Conservation (phyloP, 2,329 filamentous ascomycete genomes). For the Ophiostoma sp. region DNA sequence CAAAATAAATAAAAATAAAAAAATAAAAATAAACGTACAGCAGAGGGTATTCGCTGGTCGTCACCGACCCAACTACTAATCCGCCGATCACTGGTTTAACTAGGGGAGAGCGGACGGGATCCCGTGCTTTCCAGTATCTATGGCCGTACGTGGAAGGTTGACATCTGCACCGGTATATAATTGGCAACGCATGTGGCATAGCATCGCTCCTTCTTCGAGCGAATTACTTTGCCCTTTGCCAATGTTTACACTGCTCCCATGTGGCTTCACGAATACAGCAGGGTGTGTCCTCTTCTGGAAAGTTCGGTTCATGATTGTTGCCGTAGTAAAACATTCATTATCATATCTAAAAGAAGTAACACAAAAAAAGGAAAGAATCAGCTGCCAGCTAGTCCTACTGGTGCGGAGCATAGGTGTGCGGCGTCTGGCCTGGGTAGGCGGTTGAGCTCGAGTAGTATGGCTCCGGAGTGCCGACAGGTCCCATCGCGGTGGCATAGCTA, state of each 20-base stretch:
- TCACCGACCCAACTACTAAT: conserved; percentile 1
- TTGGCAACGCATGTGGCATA: not conserved
- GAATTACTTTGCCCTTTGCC: too few relatives aligned
- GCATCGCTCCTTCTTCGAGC: too few relatives aligned
- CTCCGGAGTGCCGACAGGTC: not conserved
- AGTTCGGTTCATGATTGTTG: too few relatives aligned
- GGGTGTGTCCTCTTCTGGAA: too few relatives aligned
- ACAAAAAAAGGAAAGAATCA: not conserved
- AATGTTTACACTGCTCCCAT: too few relatives aligned
- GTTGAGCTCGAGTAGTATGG: not conserved
- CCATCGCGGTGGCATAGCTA: not conserved
- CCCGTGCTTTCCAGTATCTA: not conserved
- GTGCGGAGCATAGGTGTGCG: not conserved
- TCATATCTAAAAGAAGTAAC: not conserved
- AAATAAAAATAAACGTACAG: too few relatives aligned
- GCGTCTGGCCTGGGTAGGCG: not conserved
- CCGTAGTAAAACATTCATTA: not conserved
- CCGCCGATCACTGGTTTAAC: not conserved
- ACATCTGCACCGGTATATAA: not conserved
- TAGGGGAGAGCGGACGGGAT: not conserved
- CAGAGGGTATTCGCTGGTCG: not conserved
- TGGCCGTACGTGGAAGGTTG: not conserved
- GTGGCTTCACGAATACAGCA: too few relatives aligned
- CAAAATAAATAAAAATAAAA: too few relatives aligned
- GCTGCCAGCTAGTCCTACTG: not conserved